Evolutionary conservation across 2,329 filamentous ascomycete genomes (phyloP), one percentile per base, ranked within the genome.

Genomic region (Lecanicillium sp.): DNA sequence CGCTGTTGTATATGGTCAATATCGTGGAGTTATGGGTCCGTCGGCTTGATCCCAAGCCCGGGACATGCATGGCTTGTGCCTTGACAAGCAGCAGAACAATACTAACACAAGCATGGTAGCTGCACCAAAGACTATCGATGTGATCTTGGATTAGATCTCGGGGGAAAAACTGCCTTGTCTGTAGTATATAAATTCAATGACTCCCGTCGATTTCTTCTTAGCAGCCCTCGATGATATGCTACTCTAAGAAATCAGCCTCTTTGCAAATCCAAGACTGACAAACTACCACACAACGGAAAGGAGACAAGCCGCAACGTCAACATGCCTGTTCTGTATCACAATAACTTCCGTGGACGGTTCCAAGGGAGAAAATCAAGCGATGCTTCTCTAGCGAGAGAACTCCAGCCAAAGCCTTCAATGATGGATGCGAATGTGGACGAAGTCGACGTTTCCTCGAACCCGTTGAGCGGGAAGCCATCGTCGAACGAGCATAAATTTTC

Each of bases 71-170:
- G n/a, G n/a, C n/a, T n/a, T n/a, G n/a, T n/a, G n/a, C n/a, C n/a
- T n/a, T n/a, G 41, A 29, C 27, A 32, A 5, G 17, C 14, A 33
- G n/a, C 19, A 54, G 53, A 57, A 61, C 56, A 52, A 60, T 61
- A 55, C 51, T 49, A 55, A 52, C 52, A 40, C 52, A 56, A 56
- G 56, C 65, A 64, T 60, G 59, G 52, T 56, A 63, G 51, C 48
- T 37, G 52, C 24, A 33, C 54, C 57, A 55, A 56, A 57, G 54
- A 29, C 39, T 42, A 20, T 19, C 17, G 46, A 37, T 20, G 15
- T 27, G 19, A 9, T 3, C 17, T 19, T 24, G 8, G 29, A 33
- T 27, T 27, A 24, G 37, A 19, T 4, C n/a, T 39, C 36, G 14
- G 9, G 27, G 33, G 20, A 40, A 12, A 35, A 38, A 46, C 17